Conservation (phyloP, 768 basidiomycete species). For the Suillus subalutaceus region DNA sequence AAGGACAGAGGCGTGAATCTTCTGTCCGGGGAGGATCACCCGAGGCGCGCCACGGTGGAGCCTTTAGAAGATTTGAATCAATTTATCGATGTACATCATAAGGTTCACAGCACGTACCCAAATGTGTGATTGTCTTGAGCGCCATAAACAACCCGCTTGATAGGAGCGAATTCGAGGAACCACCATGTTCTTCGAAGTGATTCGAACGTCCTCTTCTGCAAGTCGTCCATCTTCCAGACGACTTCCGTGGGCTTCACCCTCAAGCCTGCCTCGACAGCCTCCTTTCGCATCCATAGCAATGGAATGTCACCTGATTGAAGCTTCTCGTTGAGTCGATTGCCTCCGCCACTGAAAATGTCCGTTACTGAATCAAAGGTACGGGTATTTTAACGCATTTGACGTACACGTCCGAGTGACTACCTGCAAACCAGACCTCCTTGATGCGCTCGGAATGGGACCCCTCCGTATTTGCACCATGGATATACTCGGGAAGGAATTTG, state of each 20-base stretch:
- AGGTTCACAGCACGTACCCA: constrained; percentile 5
- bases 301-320: constrained; percentile 18
- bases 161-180: constrained; percentile 8
- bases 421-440: constrained; percentile 38
- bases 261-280: constrained; percentile 25
- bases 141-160: constrained; percentile 14
- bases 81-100: not conserved
- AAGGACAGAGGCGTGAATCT: constrained; percentile 17
- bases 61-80: not conserved
- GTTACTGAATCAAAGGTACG: not conserved
- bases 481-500: constrained; percentile 37
- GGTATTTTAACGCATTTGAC: constrained; percentile 1
- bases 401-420: constrained; percentile 37
- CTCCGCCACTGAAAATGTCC: constrained; percentile 21
- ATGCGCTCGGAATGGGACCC: constrained; percentile 16
- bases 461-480: constrained; percentile 14
- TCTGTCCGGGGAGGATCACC: constrained; percentile 15
- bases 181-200: constrained; percentile 6
- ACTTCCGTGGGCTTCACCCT: constrained; percentile 13
- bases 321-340: constrained; percentile 13
- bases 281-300: constrained; percentile 30
- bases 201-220: constrained; percentile 14
- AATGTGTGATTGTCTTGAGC: constrained; percentile 6
- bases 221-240: constrained; percentile 12
- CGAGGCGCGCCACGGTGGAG: constrained; percentile 9